Base-by-base conservation (phyloP, 73 alveolate genomes). In the Paramecium tetraurelia region DNA sequence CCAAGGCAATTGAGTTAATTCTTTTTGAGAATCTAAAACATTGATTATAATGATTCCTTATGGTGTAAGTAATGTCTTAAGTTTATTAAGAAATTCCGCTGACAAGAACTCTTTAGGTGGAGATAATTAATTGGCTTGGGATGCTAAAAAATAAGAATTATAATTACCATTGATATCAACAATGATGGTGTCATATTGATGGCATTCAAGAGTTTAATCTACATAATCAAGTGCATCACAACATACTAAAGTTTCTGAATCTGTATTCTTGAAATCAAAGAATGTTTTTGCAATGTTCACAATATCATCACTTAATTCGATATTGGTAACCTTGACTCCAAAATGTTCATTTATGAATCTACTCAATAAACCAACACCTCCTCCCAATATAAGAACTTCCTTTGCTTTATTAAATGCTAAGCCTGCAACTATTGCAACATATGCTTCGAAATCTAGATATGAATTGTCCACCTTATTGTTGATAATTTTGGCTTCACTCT, bases 361-460 rank as follows among this genome's bases (percentile, higher is more conserved):
- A 46, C 94, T 71, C 29, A 89, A 50, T 46, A 83, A 77, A 4
- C 94, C 86, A 12, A 89, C 92, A 14, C 94, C 94, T 40, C 92
- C 89, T 14, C 94, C 94, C 24, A 89, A 89, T 27, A 89, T 83
- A 8, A 89, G 84, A 2, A 89, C 58, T 31, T 89, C 94, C 20
- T 89, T 83, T 22, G 89, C 57, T 71, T 83, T 83, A 38, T 46
- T 43, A 38, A 89, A 89, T 2, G 85, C 86, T 40, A 89, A 72
- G 46, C 92, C 94, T 59, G 92, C 94, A 69, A 89, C 87, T 53
- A 89, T 89, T 10, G 92, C 94, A 44, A 77, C 53, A 58, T 89
- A 85, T 11, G 92, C 87, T 72, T 89, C 94, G 72, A 89, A 89
- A 71, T 89, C 94, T 46, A 89, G 68, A 46, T 89, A 89, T 40